phyloP scores from a whole-genome alignment of 306 rosid species.

The Nissolia schottii region DNA sequence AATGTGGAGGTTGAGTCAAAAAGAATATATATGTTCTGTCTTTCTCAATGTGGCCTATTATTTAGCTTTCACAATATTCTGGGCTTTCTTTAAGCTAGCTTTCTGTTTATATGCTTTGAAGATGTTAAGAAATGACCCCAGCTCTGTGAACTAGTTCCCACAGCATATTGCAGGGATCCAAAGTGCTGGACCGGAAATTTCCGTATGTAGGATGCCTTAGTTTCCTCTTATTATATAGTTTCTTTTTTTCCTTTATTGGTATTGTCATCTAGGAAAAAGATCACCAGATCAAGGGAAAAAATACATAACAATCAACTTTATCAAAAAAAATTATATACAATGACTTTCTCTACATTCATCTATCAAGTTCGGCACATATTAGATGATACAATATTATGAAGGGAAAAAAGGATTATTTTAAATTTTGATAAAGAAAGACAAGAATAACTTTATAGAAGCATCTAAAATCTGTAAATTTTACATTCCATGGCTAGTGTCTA shows the following conservation, averaged over 20 bases:
- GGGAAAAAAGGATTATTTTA: background rate
- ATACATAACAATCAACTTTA: conserved; percentile 16
- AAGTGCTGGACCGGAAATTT: conserved; percentile 38
- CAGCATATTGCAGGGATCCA: conserved; percentile 37
- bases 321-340: conserved; percentile 7
- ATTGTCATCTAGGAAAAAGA: conserved; percentile 21
- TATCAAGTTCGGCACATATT: conserved; percentile 3
- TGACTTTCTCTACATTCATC: conserved; percentile 7
- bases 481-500: background rate
- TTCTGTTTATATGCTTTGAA: conserved; percentile 37
- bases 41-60: conserved; percentile 25
- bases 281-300: conserved; percentile 18
- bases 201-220: conserved; percentile 18
- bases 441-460: conserved; percentile 16
- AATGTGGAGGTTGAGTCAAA: conserved; percentile 24
- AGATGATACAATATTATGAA: background rate
- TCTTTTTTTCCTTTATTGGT: conserved; percentile 12
- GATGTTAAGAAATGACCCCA: conserved; percentile 39
- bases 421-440: background rate
- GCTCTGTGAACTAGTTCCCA: conserved; percentile 51
- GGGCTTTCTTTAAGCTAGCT: conserved; percentile 28
- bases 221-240: background rate
- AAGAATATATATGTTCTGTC: conserved; percentile 31
- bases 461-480: conserved; percentile 9
- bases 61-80: conserved; percentile 45